Evolutionary conservation across 257 asterid genomes (phyloP).

Genomic region (Coffea eugenioides): DNA sequence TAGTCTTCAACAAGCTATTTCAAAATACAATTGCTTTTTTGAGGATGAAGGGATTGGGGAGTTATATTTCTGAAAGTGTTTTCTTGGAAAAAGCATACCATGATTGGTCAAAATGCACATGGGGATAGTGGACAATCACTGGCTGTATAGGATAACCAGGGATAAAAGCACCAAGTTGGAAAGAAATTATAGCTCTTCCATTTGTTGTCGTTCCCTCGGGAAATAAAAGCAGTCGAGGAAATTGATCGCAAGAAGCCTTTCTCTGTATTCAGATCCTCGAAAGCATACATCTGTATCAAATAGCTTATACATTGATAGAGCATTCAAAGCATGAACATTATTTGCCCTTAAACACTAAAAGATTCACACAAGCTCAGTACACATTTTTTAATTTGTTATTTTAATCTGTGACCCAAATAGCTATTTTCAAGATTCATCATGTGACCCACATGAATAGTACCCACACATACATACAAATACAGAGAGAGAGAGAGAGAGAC

Average conservation of each 20-base stretch:
- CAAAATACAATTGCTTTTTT: not conserved
- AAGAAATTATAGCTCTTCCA: slow-evolving; percentile 85
- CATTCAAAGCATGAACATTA: slow-evolving; percentile 22
- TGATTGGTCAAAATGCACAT: slow-evolving; percentile 97
- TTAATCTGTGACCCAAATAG: not conserved
- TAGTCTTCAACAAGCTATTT: not conserved
- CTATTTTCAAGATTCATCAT: not conserved
- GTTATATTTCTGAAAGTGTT: not conserved
- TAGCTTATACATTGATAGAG: slow-evolving; percentile 64
- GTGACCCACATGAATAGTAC: not conserved
- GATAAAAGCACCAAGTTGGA: slow-evolving; percentile 97
- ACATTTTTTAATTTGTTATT: not conserved
- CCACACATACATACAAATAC: not conserved
- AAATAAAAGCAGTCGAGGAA: slow-evolving; percentile 94
- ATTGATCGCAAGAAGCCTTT: slow-evolving; percentile 80
- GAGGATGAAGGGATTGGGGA: not conserved
- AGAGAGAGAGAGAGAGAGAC: not conserved
- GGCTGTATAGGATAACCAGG: slow-evolving; percentile 97
- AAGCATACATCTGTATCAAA: slow-evolving; percentile 89
- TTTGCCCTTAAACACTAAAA: slow-evolving; percentile 10
- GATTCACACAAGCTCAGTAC: not conserved
- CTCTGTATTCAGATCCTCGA: slow-evolving; percentile 96
- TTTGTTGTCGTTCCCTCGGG: slow-evolving; percentile 99
- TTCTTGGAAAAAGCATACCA: slow-evolving; percentile 46
- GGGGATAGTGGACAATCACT: slow-evolving; percentile 78